phyloP scores from a whole-genome alignment of 169 alveolate species.

The Babesia ovis region DNA sequence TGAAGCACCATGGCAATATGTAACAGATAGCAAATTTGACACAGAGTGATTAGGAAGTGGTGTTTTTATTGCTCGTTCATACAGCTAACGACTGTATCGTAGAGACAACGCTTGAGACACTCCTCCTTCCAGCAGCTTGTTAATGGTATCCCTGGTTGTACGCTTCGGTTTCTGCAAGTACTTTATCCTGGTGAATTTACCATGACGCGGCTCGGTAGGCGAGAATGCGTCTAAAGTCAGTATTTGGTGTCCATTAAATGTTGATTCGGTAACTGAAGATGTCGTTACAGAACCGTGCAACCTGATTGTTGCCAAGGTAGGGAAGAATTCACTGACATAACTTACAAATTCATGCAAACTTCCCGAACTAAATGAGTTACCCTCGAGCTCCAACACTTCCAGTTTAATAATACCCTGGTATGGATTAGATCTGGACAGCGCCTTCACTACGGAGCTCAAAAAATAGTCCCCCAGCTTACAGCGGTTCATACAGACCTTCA shows the following conservation, averaged over 20 bases:
- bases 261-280: not conserved
- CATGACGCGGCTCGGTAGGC: slow-evolving; percentile 35
- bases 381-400: slow-evolving; percentile 55
- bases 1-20: too few species aligned
- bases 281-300: slow-evolving; percentile 26
- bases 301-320: slow-evolving; percentile 18
- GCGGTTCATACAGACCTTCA: slow-evolving; percentile 38
- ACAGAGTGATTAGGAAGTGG: too few species aligned
- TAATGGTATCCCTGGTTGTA: slow-evolving; percentile 43
- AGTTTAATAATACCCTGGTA: not conserved
- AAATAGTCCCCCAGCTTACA: slow-evolving; percentile 39
- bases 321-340: slow-evolving; percentile 5
- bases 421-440: not conserved
- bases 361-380: slow-evolving; percentile 21
- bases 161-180: slow-evolving; percentile 38
- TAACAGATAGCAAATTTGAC: too few species aligned
- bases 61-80: too few species aligned
- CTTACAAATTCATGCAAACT: slow-evolving; percentile 21
- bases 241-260: not conserved
- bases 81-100: not conserved
- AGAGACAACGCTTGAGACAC: not conserved
- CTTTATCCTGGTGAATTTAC: slow-evolving; percentile 17
- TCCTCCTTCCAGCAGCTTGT: not conserved
- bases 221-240: slow-evolving; percentile 26
- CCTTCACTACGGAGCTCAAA: not conserved